Percentiles rank a stretch among this genome's conserved stretches.
phyloP scores from a whole-genome alignment of 2,329 filamentous ascomycete genomes.

The Claviceps purpurea region DNA sequence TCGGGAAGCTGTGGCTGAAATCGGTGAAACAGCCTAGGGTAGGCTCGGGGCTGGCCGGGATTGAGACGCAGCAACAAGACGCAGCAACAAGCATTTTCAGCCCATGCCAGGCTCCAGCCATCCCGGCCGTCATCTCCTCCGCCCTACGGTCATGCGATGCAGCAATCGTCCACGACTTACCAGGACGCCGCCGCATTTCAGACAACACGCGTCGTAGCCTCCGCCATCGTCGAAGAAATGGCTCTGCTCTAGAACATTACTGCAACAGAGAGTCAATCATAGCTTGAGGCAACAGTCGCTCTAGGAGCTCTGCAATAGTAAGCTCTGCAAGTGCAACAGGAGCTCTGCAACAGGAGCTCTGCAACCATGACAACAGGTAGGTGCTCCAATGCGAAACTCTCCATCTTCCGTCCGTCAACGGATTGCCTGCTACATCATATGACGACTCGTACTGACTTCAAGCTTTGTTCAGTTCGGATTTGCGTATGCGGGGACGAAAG shows the following conservation, averaged over 20 bases:
- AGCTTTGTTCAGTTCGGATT: conserved; percentile 52
- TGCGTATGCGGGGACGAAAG: conserved; percentile 95
- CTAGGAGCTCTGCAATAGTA: conserved; percentile 4
- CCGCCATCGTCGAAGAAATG: conserved; percentile 7
- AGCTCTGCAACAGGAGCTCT: not conserved
- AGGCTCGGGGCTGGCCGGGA: too few relatives aligned
- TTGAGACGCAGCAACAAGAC: not conserved
- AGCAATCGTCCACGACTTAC: not conserved
- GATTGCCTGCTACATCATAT: not conserved
- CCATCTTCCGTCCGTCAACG: not conserved
- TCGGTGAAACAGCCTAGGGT: too few relatives aligned
- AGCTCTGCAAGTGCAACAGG: not conserved
- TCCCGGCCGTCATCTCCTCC: not conserved
- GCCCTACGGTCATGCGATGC: not conserved
- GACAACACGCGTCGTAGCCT: not conserved
- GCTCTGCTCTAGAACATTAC: conserved; percentile 4
- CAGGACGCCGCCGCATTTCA: not conserved
- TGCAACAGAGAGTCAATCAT: conserved; percentile 2
- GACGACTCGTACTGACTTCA: conserved; percentile 1
- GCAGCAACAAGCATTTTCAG: not conserved
- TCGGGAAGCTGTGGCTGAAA: too few relatives aligned
- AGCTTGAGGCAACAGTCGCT: conserved; percentile 1
- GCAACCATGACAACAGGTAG: conserved; percentile 5
- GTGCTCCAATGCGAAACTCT: not conserved
- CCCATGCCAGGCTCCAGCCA: not conserved